Percentiles rank a stretch among this genome's conserved stretches.
Conservation (phyloP, 139 green algal species). For the Edaphochlamys debaryana region DNA sequence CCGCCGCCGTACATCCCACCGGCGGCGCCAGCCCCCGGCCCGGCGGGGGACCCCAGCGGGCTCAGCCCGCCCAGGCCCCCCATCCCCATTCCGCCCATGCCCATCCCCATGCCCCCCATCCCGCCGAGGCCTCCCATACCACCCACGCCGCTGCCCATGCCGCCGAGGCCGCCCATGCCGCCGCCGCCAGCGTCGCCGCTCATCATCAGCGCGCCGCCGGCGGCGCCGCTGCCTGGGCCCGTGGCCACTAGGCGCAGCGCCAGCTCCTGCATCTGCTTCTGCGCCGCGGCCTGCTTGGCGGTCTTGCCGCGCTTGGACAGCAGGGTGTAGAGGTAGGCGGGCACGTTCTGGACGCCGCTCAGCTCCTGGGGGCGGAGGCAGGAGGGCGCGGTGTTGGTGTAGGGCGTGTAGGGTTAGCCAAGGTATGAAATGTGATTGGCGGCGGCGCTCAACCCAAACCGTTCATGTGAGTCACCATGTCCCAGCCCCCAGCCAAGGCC, state of each 20-base stretch:
- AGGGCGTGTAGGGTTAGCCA: too few relatives aligned
- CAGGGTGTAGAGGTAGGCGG: slow-evolving; percentile 61
- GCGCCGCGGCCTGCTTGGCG: slow-evolving; percentile 53
- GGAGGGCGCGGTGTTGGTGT: too few relatives aligned
- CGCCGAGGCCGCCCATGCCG: background rate
- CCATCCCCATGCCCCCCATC: background rate
- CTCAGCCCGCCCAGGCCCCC: too few relatives aligned
- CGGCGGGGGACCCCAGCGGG: background rate
- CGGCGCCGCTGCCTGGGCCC: background rate
- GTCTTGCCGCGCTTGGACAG: slow-evolving; percentile 60
- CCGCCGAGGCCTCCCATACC: background rate
- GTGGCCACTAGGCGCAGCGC: slow-evolving; percentile 3
- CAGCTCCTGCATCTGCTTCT: slow-evolving; percentile 49
- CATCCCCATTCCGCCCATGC: background rate
- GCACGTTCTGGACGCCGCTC: slow-evolving; percentile 42
- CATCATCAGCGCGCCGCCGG: background rate
- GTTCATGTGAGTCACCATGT: background rate
- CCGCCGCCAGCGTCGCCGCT: background rate
- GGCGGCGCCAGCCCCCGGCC: background rate
- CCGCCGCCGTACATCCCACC: background rate
- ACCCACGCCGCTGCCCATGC: background rate
- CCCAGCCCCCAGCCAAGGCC: background rate
- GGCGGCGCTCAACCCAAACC: background rate
- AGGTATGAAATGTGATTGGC: too few relatives aligned
- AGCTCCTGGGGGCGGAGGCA: slow-evolving; percentile 1